Base-by-base conservation (phyloP, 371 early-diverging fungal genomes). In the Rhizopus microsporus region DNA sequence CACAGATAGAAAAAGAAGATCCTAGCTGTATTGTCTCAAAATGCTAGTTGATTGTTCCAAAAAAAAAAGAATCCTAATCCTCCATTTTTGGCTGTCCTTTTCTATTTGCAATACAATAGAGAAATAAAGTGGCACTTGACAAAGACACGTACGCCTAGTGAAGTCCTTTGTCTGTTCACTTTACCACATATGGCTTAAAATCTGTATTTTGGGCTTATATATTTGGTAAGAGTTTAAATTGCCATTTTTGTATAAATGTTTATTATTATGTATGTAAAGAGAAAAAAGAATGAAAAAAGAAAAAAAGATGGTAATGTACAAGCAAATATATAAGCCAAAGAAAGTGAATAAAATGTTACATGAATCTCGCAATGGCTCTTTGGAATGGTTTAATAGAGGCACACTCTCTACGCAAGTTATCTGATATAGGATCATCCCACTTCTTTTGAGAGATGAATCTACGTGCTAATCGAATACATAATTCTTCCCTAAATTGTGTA, bases 401-500 rank as follows among this genome's bases (percentile, higher is more conserved):
- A 47, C 84, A 83, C 42, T 80, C 77, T 12, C 58, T 49, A 39
- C 59, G 67, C 57, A 84, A 62, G 64, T 84, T 84, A 35, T 53
- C 69, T 32, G 67, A 57, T 40, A 54, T 71, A 54, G 81, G 69
- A 57, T 78, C 72, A 35, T 52, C 67, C 65, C 81, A 77, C 54
- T 77, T 73, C 54, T 73, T 74, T 59, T 77, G 72, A 45, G 75
- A 60, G 47, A 80, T 77, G 66, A 83, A 80, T 54, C 70, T 56
- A 53, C 77, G 72, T 13, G 81, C 80, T 46, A 84, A 82, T 32
- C 85, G 69, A 50, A 80, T 71, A 59, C 86, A 85, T 1, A 78
- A 37, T 46, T 85, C 86, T 59, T 85, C 86, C 47, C 86, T 68
- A 68, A 83, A 85, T 16, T 77, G 75, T 3, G 76, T 65, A 38